Conservation (phyloP, 352 stramenopile species). For the Pythium phragmitis region DNA sequence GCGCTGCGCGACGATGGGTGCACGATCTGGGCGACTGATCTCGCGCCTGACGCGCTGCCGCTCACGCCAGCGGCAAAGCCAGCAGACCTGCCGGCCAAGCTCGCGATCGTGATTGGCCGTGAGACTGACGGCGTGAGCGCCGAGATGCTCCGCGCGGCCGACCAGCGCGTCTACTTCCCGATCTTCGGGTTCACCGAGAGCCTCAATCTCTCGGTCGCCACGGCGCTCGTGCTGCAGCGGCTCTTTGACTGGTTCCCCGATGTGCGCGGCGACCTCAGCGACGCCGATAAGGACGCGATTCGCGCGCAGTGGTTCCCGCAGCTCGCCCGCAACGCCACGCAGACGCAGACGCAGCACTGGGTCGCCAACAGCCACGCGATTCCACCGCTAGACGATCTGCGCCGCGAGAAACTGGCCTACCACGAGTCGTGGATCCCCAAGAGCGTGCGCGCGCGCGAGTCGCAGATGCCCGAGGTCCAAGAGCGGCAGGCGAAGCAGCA, state of each 20-base stretch:
- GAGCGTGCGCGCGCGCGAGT: slow-evolving; percentile 53
- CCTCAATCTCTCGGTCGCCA: slow-evolving; percentile 92
- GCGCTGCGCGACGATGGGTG: slow-evolving; percentile 57
- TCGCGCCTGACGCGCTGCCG: slow-evolving; percentile 71
- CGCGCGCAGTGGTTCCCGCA: slow-evolving; percentile 61
- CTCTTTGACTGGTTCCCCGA: slow-evolving; percentile 77
- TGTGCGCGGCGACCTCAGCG: slow-evolving; percentile 53
- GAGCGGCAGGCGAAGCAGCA: slow-evolving; percentile 40
- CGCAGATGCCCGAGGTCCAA: slow-evolving; percentile 61
- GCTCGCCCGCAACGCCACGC: slow-evolving; percentile 66
- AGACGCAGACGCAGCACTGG: slow-evolving; percentile 58
- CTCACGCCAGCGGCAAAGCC: slow-evolving; percentile 44
- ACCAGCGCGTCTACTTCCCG: slow-evolving; percentile 92
- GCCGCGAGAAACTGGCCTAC: slow-evolving; percentile 46
- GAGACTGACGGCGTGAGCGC: slow-evolving; percentile 90
- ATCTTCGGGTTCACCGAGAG: slow-evolving; percentile 93
- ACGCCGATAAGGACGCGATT: slow-evolving; percentile 47
- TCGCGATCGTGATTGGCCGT: slow-evolving; percentile 93
- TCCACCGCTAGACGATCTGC: slow-evolving; percentile 49
- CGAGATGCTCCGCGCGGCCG: slow-evolving; percentile 86
- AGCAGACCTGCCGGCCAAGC: slow-evolving; percentile 68
- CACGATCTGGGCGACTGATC: slow-evolving; percentile 91
- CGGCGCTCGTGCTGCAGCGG: slow-evolving; percentile 90
- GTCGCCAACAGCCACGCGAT: slow-evolving; percentile 40
- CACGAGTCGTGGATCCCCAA: slow-evolving; percentile 69